Evolutionary conservation across 495 filamentous ascomycete genomes (phyloP), one percentile per base, ranked within the genome.

Genomic region (Aspergillus ellipticus): DNA sequence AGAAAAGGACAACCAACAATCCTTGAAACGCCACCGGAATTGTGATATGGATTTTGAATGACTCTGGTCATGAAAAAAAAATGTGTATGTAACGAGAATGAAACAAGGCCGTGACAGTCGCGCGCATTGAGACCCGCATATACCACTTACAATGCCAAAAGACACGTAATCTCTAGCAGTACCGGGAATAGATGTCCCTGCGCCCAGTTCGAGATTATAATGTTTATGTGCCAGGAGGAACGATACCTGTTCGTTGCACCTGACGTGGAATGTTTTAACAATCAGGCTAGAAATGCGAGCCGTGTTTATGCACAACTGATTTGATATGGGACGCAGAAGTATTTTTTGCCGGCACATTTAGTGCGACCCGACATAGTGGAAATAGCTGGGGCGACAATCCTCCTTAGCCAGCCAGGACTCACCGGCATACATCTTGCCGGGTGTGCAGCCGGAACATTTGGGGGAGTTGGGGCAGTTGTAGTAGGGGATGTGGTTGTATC

Each of bases 401-500:
- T 99, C 95, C 68, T 87, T 87, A 59, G 89, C 79, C 21, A 99
- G 75, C 71, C 81, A 96, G 26, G 80, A 71, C 58, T 90, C 92
- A 60, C 95, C 95, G 59, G 94, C 90, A 43, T 89, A 96, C 62
- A 96, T 88, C 29, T 86, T 79, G 37, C 92, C 95, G 0, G 90
- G 84, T 11, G 84, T 79, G 68, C 95, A 99, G 59, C 92, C 91
- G 55, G 81, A 85, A 68, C 95, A 99, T 70, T 97, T 97, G 28
- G 90, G 90, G 17, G 88, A 93, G 72, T 94, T 96, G 53, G 95
- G 95, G 70, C 95, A 99, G 73, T 97, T 97, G 79, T 92, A 95
- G 77, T 94, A 99, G 22, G 95, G 95, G 46, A 97, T 95, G 64
- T 99, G 95, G 62, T 95, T 90, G 73, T 99, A 99, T 53, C 95